Percentiles rank a stretch among this genome's conserved stretches.
Conservation (phyloP, 2,329 filamentous ascomycete species). For the Cladophialophora yegresii region DNA sequence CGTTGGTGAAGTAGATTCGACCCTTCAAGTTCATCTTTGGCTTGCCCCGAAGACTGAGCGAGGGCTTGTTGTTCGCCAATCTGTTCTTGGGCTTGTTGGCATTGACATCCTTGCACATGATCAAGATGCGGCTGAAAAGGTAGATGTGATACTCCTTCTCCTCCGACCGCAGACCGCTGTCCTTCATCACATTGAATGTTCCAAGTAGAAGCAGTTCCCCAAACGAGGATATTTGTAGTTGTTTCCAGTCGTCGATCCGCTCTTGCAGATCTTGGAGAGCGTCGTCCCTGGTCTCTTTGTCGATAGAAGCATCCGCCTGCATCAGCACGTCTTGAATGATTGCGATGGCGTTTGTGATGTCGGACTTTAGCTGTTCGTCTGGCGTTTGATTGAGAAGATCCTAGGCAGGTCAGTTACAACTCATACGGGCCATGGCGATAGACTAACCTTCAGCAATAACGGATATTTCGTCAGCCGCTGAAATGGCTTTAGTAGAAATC, state of each 20-base stretch:
- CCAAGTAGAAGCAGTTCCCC: slow-evolving; percentile 85
- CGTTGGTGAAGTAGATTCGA: slow-evolving; percentile 98
- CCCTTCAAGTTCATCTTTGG: slow-evolving; percentile 84
- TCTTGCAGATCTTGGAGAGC: slow-evolving; percentile 77
- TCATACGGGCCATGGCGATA: slow-evolving; percentile 1
- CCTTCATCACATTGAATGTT: slow-evolving; percentile 86
- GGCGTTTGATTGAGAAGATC: slow-evolving; percentile 83
- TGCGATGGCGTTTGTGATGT: slow-evolving; percentile 75
- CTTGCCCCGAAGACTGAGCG: slow-evolving; percentile 71
- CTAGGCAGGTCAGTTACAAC: slow-evolving; percentile 47
- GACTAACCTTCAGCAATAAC: slow-evolving; percentile 73
- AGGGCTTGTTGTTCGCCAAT: slow-evolving; percentile 65
- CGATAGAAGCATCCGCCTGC: slow-evolving; percentile 87
- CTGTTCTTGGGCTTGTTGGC: slow-evolving; percentile 76
- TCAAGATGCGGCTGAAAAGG: slow-evolving; percentile 89
- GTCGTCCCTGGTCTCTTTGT: slow-evolving; percentile 80
- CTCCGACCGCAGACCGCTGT: slow-evolving; percentile 45
- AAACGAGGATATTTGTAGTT: slow-evolving; percentile 85
- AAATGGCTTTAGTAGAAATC: slow-evolving; percentile 94
- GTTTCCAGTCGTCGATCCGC: slow-evolving; percentile 96
- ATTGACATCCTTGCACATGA: slow-evolving; percentile 95
- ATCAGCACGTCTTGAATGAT: slow-evolving; percentile 79
- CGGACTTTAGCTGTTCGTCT: slow-evolving; percentile 67
- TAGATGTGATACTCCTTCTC: slow-evolving; percentile 84
- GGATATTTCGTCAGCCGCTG: slow-evolving; percentile 95